Conservation (phyloP, 2,329 filamentous ascomycete genomes). For the Microcyclospora pomicola region DNA sequence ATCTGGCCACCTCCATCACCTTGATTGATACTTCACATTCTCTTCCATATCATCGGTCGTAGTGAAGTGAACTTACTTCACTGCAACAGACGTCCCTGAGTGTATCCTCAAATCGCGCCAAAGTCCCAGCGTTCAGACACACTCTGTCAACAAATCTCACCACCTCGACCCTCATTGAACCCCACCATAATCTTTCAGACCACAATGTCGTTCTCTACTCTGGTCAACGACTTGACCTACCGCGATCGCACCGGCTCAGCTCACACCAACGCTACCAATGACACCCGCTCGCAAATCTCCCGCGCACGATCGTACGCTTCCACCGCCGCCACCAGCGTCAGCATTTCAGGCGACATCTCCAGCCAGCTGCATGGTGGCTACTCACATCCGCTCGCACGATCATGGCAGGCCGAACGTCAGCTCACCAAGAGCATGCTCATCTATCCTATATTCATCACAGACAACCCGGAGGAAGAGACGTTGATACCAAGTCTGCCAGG, state of each 20-base stretch:
- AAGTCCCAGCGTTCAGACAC: too few species aligned
- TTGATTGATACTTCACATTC: too few species aligned
- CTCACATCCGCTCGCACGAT: slow-evolving; percentile 35
- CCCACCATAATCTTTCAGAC: not conserved
- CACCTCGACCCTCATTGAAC: not conserved
- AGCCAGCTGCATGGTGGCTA: slow-evolving; percentile 40
- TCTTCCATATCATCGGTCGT: too few species aligned
- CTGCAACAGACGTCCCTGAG: too few species aligned
- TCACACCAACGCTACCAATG: slow-evolving; percentile 26
- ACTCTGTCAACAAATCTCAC: too few species aligned
- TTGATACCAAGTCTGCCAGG: slow-evolving; percentile 82
- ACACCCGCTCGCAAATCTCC: slow-evolving; percentile 33
- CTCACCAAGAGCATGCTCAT: slow-evolving; percentile 77
- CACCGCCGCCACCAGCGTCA: slow-evolving; percentile 39
- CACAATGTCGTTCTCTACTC: slow-evolving; percentile 38
- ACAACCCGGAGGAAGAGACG: slow-evolving; percentile 83
- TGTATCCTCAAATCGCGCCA: too few species aligned
- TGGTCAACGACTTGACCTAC: slow-evolving; percentile 38
- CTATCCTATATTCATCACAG: slow-evolving; percentile 91
- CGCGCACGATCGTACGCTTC: slow-evolving; percentile 36
- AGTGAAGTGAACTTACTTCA: too few species aligned
- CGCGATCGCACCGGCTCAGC: slow-evolving; percentile 31
- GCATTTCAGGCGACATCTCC: slow-evolving; percentile 38
- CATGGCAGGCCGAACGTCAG: slow-evolving; percentile 40
- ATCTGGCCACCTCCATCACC: too few species aligned